These are phyloP conservation scores for Cairneyella variabilis DNA, from an alignment of 495 filamentous ascomycete genomes.

Conservation along the genomic window DNA sequence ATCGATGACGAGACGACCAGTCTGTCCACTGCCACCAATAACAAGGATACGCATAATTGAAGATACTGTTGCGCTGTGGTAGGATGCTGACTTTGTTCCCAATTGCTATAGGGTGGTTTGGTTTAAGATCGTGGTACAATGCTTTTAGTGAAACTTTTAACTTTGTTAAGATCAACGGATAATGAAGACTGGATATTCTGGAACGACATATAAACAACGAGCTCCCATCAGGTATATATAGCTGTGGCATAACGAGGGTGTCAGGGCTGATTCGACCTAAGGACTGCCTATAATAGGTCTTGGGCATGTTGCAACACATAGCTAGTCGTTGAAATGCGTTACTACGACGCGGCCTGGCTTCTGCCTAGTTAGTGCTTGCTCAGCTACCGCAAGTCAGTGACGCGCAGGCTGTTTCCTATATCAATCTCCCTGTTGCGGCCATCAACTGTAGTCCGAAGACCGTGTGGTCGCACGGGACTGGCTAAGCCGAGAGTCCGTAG, in stretches of 20 bases:
- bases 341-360: conserved; percentile 16
- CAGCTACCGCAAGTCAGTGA: conserved; percentile 17
- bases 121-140: conserved; percentile 20
- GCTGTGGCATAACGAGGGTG: conserved; percentile 20
- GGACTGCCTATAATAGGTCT: conserved; percentile 11
- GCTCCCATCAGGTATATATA: conserved; percentile 21
- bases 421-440: conserved; percentile 13
- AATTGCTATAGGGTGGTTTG: conserved; percentile 19
- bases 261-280: conserved; percentile 16
- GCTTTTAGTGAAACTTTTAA: conserved; percentile 21
- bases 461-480: conserved; percentile 9
- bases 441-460: conserved; percentile 13
- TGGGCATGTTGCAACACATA: conserved; percentile 19
- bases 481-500: conserved; percentile 11
- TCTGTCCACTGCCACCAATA: conserved; percentile 41
- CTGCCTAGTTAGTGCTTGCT: conserved; percentile 21
- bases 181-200: conserved; percentile 15
- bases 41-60: conserved; percentile 39
- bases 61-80: conserved; percentile 16
- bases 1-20: conserved; percentile 37
- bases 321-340: conserved; percentile 20
- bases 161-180: conserved; percentile 20
- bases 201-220: conserved; percentile 16
- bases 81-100: conserved; percentile 15
- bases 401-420: conserved; percentile 13